Conservation (phyloP, 495 filamentous ascomycete species). For the Cudoniella acicularis region DNA sequence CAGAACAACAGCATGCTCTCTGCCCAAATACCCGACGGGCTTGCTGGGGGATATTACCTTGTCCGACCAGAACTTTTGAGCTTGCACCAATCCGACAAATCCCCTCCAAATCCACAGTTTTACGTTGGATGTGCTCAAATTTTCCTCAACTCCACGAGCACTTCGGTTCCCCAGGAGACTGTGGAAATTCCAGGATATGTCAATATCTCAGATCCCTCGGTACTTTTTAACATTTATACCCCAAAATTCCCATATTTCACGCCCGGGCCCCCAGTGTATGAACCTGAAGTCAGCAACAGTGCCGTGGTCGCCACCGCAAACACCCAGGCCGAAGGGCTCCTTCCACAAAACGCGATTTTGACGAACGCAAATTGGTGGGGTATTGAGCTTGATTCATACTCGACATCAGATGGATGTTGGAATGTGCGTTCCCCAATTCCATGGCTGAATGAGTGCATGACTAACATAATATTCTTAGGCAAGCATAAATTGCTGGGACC, state of each 20-base stretch:
- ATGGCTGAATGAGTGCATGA: no score
- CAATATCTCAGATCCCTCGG: slow-evolving; percentile 40
- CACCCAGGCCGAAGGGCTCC: slow-evolving; percentile 33
- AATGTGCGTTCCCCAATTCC: no score
- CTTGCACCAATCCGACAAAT: slow-evolving; percentile 57
- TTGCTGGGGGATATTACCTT: slow-evolving; percentile 64
- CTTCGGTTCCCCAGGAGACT: slow-evolving; percentile 35
- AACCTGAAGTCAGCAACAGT: not conserved
- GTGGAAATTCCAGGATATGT: slow-evolving; percentile 67
- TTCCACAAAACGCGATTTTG: slow-evolving; percentile 52
- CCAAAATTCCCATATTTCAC: slow-evolving; percentile 45
- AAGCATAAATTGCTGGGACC: slow-evolving; percentile 51
- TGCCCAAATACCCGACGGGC: slow-evolving; percentile 52
- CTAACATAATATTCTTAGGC: no score
- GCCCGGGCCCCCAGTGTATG: slow-evolving; percentile 55
- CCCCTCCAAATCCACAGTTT: slow-evolving; percentile 54
- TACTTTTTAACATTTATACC: slow-evolving; percentile 61
- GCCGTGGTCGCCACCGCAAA: not conserved
- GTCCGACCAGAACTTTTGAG: slow-evolving; percentile 65
- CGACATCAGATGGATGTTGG: slow-evolving; percentile 56
- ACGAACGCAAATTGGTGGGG: slow-evolving; percentile 73
- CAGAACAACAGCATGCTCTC: slow-evolving; percentile 59
- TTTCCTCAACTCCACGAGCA: slow-evolving; percentile 48
- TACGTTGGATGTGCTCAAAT: slow-evolving; percentile 71
- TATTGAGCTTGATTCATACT: slow-evolving; percentile 51